These are phyloP conservation scores for Talaromyces sp. DNA, from an alignment of 2,329 filamentous ascomycete species.

Conservation along the genomic window DNA sequence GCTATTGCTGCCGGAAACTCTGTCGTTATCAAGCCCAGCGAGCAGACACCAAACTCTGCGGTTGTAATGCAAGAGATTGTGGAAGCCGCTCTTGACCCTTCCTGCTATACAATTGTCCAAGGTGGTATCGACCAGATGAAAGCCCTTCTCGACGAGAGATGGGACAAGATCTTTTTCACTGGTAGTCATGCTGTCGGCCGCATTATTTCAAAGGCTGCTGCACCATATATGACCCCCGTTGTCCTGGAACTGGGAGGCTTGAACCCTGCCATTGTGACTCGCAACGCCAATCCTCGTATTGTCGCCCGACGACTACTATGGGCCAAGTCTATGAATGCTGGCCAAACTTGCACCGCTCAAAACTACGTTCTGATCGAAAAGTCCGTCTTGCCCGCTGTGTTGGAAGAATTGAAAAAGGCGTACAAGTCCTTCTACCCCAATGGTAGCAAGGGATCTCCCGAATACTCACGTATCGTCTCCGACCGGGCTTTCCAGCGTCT, in stretches of 20 bases:
- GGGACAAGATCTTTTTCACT: constrained; percentile 98
- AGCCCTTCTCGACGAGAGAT: constrained; percentile 78
- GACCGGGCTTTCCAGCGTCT: constrained; percentile 72
- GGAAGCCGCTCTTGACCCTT: constrained; percentile 68
- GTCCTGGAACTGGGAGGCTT: constrained; percentile 84
- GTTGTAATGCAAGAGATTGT: constrained; percentile 77
- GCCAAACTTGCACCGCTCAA: constrained; percentile 87
- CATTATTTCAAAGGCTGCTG: constrained; percentile 85
- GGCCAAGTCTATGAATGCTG: constrained; percentile 81
- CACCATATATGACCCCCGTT: constrained; percentile 81
- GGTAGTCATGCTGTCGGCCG: constrained; percentile 74
- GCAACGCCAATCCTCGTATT: constrained; percentile 71
- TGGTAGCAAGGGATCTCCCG: constrained; percentile 67
- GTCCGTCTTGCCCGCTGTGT: constrained; percentile 64
- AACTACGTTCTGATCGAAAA: constrained; percentile 87
- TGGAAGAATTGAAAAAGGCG: constrained; percentile 67
- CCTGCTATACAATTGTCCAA: constrained; percentile 73
- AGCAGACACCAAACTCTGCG: constrained; percentile 70
- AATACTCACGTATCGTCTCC: constrained; percentile 79
- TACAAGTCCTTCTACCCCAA: constrained; percentile 77
- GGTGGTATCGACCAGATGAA: constrained; percentile 77
- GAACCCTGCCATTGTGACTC: constrained; percentile 89
- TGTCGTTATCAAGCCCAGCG: constrained; percentile 84
- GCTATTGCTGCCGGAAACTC: constrained; percentile 92
- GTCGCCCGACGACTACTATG: constrained; percentile 82